Evolutionary conservation across 2,329 filamentous ascomycete genomes (phyloP), one percentile per base, ranked within the genome.

Genomic region (Diaporthe caulivora): DNA sequence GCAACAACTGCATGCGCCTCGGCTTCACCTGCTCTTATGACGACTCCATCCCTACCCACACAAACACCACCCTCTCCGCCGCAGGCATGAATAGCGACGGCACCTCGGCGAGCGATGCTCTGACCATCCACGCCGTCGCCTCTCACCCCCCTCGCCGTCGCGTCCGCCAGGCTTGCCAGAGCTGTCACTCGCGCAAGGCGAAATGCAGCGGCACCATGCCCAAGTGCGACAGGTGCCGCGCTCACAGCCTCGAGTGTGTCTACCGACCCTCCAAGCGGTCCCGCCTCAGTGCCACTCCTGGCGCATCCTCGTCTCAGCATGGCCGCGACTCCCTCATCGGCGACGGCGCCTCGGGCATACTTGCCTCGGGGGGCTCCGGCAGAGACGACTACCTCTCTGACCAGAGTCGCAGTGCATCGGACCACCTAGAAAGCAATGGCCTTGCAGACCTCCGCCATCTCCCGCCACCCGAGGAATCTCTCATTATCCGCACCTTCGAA

Each of bases 11-110:
- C 80, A 87, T 89, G 75, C 86, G 89, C 26, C 85, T 91, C 57
- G 87, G 87, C 62, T 90, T 90, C 76, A 83, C 85, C 9, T 91
- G 89, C 78, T 88, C 88, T 10, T 90, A 89, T 77, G 87, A 89
- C 73, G 87, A 89, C 70, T 82, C 81, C 60, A 82, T 77, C 57
- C 67, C 70, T 37, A 40, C 47, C 51, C 69, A 71, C 49, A 55
- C 72, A 34, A 74, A 55, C 54, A 53, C 72, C 40, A 53, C 24
- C 62, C 74, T 75, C 65, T 71, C 77, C 47, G 77, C 54, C 40
- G 29, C 72, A 31, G 72, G 75, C 51, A 47, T 72, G 70, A 76
- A 73, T 40, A 24, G 60, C 58, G 72, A 70, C 65, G 53, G 65
- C 69, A 62, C 29, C 31, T 54, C 69, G 72, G 80, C 75, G 78